Evolutionary conservation across 2,329 filamentous ascomycete genomes (phyloP).

Genomic region (Zymoseptoria ardabiliae): DNA sequence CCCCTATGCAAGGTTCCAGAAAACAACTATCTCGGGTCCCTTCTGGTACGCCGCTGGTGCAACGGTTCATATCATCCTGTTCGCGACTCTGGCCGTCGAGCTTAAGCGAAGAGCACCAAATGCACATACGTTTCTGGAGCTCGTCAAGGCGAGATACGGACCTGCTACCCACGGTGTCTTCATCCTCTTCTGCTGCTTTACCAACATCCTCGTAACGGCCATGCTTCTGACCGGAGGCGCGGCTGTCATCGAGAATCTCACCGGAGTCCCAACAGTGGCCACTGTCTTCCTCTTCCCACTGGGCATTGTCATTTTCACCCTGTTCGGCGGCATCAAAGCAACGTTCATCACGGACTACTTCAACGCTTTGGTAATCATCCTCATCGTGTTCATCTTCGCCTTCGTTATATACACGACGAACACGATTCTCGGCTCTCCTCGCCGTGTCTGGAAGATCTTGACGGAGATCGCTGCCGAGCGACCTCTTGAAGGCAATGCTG

Average conservation of each 20-base stretch:
- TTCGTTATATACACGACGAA: constrained; percentile 35
- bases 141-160: constrained; percentile 23
- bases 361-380: constrained; percentile 36
- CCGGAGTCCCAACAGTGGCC: constrained; percentile 39
- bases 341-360: constrained; percentile 36
- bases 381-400: constrained; percentile 39
- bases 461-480: constrained; percentile 19
- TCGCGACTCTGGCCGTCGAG: constrained; percentile 81
- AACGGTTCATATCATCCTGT: constrained; percentile 77
- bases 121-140: constrained; percentile 51
- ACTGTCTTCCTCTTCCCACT: constrained; percentile 37
- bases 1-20: too few relatives aligned
- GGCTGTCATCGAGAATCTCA: constrained; percentile 37
- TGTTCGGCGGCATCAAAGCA: constrained; percentile 34
- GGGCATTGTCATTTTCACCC: constrained; percentile 32
- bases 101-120: constrained; percentile 78
- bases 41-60: constrained; percentile 52
- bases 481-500: constrained; percentile 32
- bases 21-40: constrained; percentile 41
- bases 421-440: constrained; percentile 33
- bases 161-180: constrained; percentile 33
- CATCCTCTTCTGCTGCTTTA: constrained; percentile 36
- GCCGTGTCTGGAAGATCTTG: constrained; percentile 30
- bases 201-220: constrained; percentile 38
- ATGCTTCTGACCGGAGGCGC: constrained; percentile 38